Evolutionary conservation across 2,329 filamentous ascomycete species (phyloP).

Genomic region (Epichloe aotearoae): DNA sequence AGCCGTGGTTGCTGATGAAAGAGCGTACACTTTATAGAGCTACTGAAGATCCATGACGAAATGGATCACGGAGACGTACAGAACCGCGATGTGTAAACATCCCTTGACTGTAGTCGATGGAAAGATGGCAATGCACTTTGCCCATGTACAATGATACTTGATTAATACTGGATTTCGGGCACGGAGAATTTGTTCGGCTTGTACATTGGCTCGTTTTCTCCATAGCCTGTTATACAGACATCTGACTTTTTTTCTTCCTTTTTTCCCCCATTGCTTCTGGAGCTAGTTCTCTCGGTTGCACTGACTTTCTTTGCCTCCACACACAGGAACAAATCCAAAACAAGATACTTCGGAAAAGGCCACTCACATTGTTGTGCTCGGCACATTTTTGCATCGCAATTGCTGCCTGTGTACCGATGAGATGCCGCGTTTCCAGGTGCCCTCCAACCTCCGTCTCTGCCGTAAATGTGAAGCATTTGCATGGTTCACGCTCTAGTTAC

Average conservation of each 20-base stretch:
- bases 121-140: conserved; percentile 17
- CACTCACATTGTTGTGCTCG: no score
- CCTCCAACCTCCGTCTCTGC: background rate
- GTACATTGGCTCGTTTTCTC: conserved; percentile 15
- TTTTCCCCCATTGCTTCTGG: background rate
- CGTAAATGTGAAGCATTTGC: no score
- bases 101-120: conserved; percentile 5
- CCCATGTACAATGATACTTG: conserved; percentile 30
- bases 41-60: conserved; percentile 3
- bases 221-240: conserved; percentile 10
- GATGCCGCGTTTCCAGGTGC: background rate
- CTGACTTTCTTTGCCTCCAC: background rate
- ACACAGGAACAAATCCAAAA: no score
- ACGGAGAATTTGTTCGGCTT: conserved; percentile 15
- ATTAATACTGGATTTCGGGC: conserved; percentile 25
- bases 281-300: background rate
- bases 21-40: conserved; percentile 10
- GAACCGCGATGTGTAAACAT: background rate
- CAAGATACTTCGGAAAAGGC: no score
- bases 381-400: background rate
- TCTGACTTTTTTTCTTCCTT: background rate
- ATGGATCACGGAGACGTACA: conserved; percentile 1
- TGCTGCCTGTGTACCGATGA: background rate
- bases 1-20: conserved; percentile 4
- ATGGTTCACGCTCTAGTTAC: no score